These are phyloP conservation scores for Lentinula edodes DNA, from an alignment of 768 basidiomycete species.

Conservation along the genomic window DNA sequence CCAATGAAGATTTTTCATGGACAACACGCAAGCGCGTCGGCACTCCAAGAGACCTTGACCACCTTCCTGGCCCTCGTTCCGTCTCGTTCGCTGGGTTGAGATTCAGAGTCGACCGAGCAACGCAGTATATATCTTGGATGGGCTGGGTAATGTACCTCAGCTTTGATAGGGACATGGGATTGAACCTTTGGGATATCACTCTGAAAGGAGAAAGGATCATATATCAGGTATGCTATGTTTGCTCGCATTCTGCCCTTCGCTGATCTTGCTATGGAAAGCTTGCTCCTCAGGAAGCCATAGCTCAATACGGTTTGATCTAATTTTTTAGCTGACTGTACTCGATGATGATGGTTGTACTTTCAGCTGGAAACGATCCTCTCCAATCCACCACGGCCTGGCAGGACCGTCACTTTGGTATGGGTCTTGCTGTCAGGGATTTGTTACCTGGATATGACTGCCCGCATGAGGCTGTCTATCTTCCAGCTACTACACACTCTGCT, in stretches of 20 bases:
- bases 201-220: constrained; percentile 56
- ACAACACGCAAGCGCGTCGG: constrained; percentile 37
- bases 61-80: constrained; percentile 57
- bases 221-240: constrained; percentile 38
- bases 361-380: constrained; percentile 54
- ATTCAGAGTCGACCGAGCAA: constrained; percentile 46
- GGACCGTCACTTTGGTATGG: constrained; percentile 64
- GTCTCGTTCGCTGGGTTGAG: constrained; percentile 57
- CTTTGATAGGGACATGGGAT: constrained; percentile 64
- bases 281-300: constrained; percentile 56
- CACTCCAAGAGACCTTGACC: constrained; percentile 47
- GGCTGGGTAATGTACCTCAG: constrained; percentile 57
- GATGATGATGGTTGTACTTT: neutral
- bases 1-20: constrained; percentile 34
- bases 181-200: constrained; percentile 54
- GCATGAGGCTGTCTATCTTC: constrained; percentile 52
- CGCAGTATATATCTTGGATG: constrained; percentile 63
- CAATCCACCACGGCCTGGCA: constrained; percentile 59
- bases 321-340: neutral
- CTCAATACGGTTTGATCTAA: constrained; percentile 42
- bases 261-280: constrained; percentile 26
- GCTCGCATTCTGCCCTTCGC: neutral
- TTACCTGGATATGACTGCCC: constrained; percentile 69
- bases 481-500: constrained; percentile 46
- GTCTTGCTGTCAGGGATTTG: constrained; percentile 47